Conservation (phyloP, 2,329 filamentous ascomycete species). For the Reticulascus tulasneorum region DNA sequence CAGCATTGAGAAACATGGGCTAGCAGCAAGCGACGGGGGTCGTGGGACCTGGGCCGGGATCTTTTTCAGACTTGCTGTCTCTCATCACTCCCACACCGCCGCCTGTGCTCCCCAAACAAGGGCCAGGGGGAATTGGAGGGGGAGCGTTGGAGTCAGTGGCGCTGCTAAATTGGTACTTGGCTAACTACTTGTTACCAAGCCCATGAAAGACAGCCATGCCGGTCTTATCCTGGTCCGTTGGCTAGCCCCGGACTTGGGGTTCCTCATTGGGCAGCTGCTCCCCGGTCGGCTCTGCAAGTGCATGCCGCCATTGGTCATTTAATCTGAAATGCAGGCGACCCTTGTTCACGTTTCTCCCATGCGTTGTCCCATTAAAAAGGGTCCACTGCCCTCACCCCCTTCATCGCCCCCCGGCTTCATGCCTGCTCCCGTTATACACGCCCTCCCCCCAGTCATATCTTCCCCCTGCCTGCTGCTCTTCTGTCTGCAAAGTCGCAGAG, state of each 20-base stretch:
- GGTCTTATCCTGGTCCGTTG: constrained; percentile 34
- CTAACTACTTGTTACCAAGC: too few species aligned
- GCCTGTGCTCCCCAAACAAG: constrained; percentile 4
- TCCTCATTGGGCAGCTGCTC: constrained; percentile 47
- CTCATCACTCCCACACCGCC: background rate
- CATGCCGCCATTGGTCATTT: constrained; percentile 45
- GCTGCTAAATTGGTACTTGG: too few species aligned
- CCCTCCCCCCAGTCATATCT: constrained; percentile 15
- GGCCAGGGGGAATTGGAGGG: constrained; percentile 3
- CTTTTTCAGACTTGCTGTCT: constrained; percentile 1
- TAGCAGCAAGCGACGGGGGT: constrained; percentile 6
- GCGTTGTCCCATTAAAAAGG: constrained; percentile 44
- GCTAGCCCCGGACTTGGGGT: constrained; percentile 43
- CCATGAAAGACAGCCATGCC: constrained; percentile 15
- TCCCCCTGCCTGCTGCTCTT: constrained; percentile 22
- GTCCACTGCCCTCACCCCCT: constrained; percentile 23
- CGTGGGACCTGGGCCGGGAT: constrained; percentile 7
- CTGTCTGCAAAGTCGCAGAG: constrained; percentile 10
- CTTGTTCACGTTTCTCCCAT: constrained; percentile 50
- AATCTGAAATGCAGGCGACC: constrained; percentile 45
- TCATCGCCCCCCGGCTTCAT: too few species aligned
- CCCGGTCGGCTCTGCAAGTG: constrained; percentile 33
- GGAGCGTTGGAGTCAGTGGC: constrained; percentile 6
- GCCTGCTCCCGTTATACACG: constrained; percentile 26
- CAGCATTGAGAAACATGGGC: constrained; percentile 8